A percentile compares a stretch with the other conserved stretches of the same genome.
phyloP scores from a whole-genome alignment of 2,329 filamentous ascomycete genomes.

The Lachnellula arida region DNA sequence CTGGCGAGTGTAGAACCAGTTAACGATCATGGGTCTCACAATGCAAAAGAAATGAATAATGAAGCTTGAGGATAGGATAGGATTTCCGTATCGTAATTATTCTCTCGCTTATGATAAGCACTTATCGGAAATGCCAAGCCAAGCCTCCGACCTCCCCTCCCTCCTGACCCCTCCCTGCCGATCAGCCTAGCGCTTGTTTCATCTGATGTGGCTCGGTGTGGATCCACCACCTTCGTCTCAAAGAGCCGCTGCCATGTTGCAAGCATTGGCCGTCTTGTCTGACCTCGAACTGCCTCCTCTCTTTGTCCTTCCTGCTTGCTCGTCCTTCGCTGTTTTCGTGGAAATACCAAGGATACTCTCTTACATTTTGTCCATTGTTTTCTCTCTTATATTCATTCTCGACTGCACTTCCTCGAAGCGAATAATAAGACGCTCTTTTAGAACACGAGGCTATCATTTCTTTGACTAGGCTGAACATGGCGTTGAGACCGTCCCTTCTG shows the following conservation, averaged over 20 bases:
- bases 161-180: no score
- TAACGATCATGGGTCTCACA: no score
- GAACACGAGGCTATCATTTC: neutral
- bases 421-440: neutral
- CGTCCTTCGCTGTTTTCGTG: neutral
- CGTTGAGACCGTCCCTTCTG: conserved; percentile 53
- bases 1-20: no score
- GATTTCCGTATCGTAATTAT: no score
- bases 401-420: neutral
- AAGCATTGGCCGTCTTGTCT: neutral
- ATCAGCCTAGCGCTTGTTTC: conserved; percentile 2
- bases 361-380: neutral
- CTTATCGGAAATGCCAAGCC: no score
- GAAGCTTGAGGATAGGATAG: no score
- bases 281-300: neutral
- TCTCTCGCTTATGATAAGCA: no score
- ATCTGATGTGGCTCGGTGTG: neutral
- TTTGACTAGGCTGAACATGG: conserved; percentile 39
- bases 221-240: neutral
- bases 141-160: no score
- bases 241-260: neutral
- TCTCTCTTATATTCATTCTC: neutral
- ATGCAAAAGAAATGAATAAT: no score
- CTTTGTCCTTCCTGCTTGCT: neutral
- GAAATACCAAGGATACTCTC: neutral